Percentiles rank a stretch among this genome's conserved stretches.
Conservation (phyloP, 1,284 basidiomycete genomes). For the Stereum hirsutum region DNA sequence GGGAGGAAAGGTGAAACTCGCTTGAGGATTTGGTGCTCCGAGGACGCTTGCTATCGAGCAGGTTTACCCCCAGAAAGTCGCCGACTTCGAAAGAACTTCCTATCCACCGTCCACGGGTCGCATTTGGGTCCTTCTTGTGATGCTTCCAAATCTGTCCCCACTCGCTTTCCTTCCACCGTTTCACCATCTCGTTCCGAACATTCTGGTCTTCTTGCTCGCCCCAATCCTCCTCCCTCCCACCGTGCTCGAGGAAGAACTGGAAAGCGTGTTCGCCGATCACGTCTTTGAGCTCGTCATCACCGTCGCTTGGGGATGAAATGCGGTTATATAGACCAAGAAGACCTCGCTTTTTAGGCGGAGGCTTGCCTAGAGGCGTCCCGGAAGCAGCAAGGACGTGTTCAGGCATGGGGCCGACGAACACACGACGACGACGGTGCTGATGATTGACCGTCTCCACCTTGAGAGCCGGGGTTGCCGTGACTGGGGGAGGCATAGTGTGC, state of each 20-base stretch:
- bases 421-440: conserved; percentile 25
- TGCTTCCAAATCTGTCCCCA: conserved; percentile 46
- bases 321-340: conserved; percentile 3
- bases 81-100: conserved; percentile 72
- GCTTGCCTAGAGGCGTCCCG: conserved; percentile 14
- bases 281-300: conserved; percentile 29
- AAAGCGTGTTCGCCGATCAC: conserved; percentile 50
- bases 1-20: conserved; percentile 9
- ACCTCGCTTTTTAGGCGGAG: background rate
- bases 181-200: conserved; percentile 45
- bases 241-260: conserved; percentile 51
- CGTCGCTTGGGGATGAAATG: conserved; percentile 15
- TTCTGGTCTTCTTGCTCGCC: conserved; percentile 40
- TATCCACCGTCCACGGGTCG: conserved; percentile 41
- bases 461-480: conserved; percentile 3
- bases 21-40: conserved; percentile 9
- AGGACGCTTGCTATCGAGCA: conserved; percentile 25
- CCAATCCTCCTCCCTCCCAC: conserved; percentile 60
- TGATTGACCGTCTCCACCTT: conserved; percentile 1
- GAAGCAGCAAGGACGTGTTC: conserved; percentile 35
- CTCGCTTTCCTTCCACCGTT: conserved; percentile 55
- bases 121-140: conserved; percentile 21
- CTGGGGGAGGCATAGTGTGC: background rate
- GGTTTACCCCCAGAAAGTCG: conserved; percentile 48
- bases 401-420: conserved; percentile 61